Percentiles rank a stretch among this genome's conserved stretches.
phyloP scores from a whole-genome alignment of 768 basidiomycete species.

The Phaeotremella skinneri region DNA sequence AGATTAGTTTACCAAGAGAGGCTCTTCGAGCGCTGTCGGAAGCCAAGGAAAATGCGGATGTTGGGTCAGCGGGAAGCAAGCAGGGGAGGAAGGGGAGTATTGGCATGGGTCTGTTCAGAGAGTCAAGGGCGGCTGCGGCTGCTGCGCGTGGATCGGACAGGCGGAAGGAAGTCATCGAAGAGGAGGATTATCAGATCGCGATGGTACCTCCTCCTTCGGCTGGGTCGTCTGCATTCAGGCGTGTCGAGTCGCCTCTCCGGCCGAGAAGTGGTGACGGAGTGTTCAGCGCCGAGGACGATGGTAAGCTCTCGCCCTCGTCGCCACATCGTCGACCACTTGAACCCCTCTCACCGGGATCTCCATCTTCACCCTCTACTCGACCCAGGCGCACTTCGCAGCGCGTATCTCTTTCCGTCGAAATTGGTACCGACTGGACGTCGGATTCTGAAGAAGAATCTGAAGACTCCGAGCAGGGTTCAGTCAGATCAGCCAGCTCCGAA shows the following conservation, averaged over 20 bases:
- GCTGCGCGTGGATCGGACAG: background rate
- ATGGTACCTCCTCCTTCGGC: background rate
- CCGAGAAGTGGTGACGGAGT: background rate
- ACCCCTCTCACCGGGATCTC: background rate
- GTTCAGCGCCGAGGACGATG: background rate
- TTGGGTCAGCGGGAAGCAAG: slow-evolving; percentile 23
- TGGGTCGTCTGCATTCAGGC: background rate
- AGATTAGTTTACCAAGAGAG: slow-evolving; percentile 43
- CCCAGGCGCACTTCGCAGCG: background rate
- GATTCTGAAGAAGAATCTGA: slow-evolving; percentile 11
- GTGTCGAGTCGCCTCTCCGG: background rate
- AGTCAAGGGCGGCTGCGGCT: slow-evolving; percentile 32
- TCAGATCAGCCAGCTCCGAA: slow-evolving; percentile 17
- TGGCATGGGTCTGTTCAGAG: slow-evolving; percentile 54
- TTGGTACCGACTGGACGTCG: slow-evolving; percentile 1
- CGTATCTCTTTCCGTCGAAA: slow-evolving; percentile 2
- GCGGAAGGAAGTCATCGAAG: slow-evolving; percentile 4
- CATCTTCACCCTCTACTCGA: background rate
- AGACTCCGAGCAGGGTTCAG: slow-evolving; percentile 19
- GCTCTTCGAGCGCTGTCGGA: slow-evolving; percentile 42
- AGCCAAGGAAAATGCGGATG: slow-evolving; percentile 41
- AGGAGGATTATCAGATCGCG: slow-evolving; percentile 23
- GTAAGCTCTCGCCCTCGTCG: slow-evolving; percentile 23
- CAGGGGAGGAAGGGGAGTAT: slow-evolving; percentile 53
- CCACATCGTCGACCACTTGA: background rate